A percentile compares a stretch with the other conserved stretches of the same genome.
phyloP scores from a whole-genome alignment of 768 basidiomycete species.

The Mycena crocata region DNA sequence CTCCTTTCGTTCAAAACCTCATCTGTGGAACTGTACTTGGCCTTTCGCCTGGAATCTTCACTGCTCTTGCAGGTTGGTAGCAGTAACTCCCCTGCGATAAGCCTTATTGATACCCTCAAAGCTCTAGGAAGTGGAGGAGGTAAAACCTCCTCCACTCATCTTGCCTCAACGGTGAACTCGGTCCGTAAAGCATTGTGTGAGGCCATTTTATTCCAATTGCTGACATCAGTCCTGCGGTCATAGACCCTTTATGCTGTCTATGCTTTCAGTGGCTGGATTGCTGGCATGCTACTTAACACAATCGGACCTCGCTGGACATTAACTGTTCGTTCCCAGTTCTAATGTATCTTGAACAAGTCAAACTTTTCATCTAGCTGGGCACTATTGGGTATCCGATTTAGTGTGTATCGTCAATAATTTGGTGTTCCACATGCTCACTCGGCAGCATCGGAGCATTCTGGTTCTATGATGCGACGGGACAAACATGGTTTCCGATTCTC shows the following conservation, averaged over 20 bases:
- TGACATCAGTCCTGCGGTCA: too few relatives aligned
- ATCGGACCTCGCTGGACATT: too few relatives aligned
- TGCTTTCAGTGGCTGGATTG: neutral
- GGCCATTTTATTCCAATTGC: too few relatives aligned
- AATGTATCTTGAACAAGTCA: too few relatives aligned
- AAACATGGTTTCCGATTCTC: neutral
- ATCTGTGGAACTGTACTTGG: too few relatives aligned
- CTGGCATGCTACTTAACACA: neutral
- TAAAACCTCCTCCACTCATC: neutral
- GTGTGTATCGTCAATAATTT: neutral
- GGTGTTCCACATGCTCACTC: neutral
- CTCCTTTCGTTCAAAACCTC: neutral
- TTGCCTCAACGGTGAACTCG: neutral
- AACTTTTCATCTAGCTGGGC: neutral
- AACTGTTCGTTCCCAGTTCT: too few relatives aligned
- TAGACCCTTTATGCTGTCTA: constrained; percentile 1
- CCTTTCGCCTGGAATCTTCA: too few relatives aligned
- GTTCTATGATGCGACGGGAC: neutral
- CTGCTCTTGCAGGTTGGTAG: too few relatives aligned
- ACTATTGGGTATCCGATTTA: neutral
- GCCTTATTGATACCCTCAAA: too few relatives aligned
- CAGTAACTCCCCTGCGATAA: too few relatives aligned
- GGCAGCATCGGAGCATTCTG: neutral
- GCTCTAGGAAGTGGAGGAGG: too few relatives aligned
- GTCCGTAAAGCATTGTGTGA: too few relatives aligned